These are phyloP conservation scores for Colletotrichum lentis DNA, from an alignment of 2,329 filamentous ascomycete species.

Conservation along the genomic window DNA sequence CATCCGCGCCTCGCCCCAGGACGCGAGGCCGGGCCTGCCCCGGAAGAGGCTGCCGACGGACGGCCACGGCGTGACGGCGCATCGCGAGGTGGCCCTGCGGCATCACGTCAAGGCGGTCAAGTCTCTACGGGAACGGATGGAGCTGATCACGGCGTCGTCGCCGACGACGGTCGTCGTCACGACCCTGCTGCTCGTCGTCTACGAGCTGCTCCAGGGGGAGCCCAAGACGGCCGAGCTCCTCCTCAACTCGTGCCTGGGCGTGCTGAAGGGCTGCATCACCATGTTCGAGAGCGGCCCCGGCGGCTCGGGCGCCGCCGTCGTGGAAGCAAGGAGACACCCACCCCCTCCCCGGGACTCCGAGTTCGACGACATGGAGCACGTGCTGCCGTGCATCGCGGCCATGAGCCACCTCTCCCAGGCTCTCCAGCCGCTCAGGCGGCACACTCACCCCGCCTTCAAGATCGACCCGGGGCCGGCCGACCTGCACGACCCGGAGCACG, in stretches of 20 bases:
- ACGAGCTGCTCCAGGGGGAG: conserved; percentile 36
- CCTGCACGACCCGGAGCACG: conserved; percentile 16
- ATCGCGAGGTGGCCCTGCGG: conserved; percentile 26
- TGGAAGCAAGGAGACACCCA: no score
- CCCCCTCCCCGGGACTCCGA: conserved; percentile 21
- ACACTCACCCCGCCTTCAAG: conserved; percentile 31
- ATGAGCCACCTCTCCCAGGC: conserved; percentile 36
- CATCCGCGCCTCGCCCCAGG: conserved; percentile 8
- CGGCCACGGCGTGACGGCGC: not conserved
- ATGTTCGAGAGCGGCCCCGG: conserved; percentile 9
- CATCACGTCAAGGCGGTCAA: conserved; percentile 23
- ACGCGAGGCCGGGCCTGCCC: not conserved
- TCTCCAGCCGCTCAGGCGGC: conserved; percentile 17
- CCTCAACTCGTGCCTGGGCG: conserved; percentile 27
- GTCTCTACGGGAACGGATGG: conserved; percentile 23
- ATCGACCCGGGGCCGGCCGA: conserved; percentile 18
- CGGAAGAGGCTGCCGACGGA: not conserved
- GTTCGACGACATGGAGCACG: conserved; percentile 37
- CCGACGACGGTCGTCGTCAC: conserved; percentile 31
- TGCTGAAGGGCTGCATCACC: conserved; percentile 27
- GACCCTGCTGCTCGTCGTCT: conserved; percentile 34
- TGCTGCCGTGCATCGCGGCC: conserved; percentile 37
- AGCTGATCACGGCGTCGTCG: conserved; percentile 11
- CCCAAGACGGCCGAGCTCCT: conserved; percentile 27
- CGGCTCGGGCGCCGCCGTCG: no score